Base-by-base conservation (phyloP, 257 asterid genomes). In the Perilla frutescens region DNA sequence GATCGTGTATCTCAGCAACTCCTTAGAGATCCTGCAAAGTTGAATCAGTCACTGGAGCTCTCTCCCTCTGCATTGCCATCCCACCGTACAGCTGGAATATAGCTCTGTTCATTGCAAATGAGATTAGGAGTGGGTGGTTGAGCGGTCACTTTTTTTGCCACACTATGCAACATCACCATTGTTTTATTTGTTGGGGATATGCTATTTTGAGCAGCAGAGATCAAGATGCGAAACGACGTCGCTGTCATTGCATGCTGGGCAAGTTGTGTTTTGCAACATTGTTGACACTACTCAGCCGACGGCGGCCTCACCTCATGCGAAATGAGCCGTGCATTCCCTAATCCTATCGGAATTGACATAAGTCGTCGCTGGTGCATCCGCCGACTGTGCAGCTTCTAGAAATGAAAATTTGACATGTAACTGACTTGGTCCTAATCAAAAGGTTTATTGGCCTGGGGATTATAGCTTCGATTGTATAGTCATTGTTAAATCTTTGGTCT, bases 1-100 rank as follows among this genome's bases (percentile, higher is more conserved):
- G 89, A 92, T 77, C 94, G 91, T 2, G 93, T 92, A 59, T 84
- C 93, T 70, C 97, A 85, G 84, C 93, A 90, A 63, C 87, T 90
- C 62, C 81, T 87, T 2, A 78, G 84, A 57, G 97, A 87, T 76
- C 89, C 89, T 34, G 86, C 76, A 68, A 89, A 87, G 79, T 58
- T 88, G 82, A 86, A 80, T 56, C 91, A 81, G 48, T 79, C 92
- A 15, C 72, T 87, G 10, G 96, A 88, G 82, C 82, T 87, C 72
- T 68, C 80, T 13, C 81, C 91, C 56, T 70, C 90, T 69, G 83
- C 85, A 8, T 70, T 77, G 66, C 69, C 84, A 26, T 87, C 78
- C 61, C 81, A 79, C 72, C 92, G 88, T 57, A 76, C 76, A 72
- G 77, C 87, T 64, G 86, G 93, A 29, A 76, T 79, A 49, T 87